A percentile compares a stretch with the other conserved stretches of the same genome.
phyloP scores from a whole-genome alignment of 163 green algal species.

The Chlamydomonas reinhardtii region DNA sequence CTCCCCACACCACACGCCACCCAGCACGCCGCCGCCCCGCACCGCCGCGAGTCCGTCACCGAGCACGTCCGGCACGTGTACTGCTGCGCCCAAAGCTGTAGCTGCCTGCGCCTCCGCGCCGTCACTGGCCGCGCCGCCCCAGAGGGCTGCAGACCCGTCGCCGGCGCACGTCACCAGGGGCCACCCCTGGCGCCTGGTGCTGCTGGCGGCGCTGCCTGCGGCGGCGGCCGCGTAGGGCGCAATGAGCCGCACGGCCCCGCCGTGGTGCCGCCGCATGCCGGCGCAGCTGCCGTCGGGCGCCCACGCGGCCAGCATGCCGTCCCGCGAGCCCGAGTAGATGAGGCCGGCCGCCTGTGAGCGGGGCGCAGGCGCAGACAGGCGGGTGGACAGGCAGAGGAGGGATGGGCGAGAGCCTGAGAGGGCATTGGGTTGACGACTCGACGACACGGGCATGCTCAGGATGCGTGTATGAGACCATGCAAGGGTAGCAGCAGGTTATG shows the following conservation, averaged over 20 bases:
- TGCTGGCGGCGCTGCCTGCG: neutral
- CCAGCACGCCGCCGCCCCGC: neutral
- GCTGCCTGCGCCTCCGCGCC: too few relatives aligned
- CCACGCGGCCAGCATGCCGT: slow-evolving; percentile 28
- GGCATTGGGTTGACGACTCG: too few relatives aligned
- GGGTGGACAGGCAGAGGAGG: too few relatives aligned
- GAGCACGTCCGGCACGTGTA: too few relatives aligned
- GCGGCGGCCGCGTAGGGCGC: neutral
- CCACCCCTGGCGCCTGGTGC: neutral
- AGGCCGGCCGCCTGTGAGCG: neutral
- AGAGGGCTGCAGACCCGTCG: slow-evolving; percentile 21
- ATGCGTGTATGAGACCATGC: too few relatives aligned
- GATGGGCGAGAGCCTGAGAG: too few relatives aligned
- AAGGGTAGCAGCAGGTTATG: too few relatives aligned
- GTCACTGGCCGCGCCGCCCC: slow-evolving; percentile 1
- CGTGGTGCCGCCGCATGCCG: slow-evolving; percentile 1
- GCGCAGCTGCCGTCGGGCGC: slow-evolving; percentile 1
- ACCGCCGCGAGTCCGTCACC: neutral
- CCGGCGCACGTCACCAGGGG: neutral
- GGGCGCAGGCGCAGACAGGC: neutral
- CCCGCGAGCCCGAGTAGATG: slow-evolving; percentile 19
- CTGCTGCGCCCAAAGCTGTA: too few relatives aligned
- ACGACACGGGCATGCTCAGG: too few relatives aligned
- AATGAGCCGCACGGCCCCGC: slow-evolving; percentile 3
- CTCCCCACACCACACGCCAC: too few relatives aligned